Base-by-base conservation (phyloP, 2,329 filamentous ascomycete genomes). In the Orbilia quercus region DNA sequence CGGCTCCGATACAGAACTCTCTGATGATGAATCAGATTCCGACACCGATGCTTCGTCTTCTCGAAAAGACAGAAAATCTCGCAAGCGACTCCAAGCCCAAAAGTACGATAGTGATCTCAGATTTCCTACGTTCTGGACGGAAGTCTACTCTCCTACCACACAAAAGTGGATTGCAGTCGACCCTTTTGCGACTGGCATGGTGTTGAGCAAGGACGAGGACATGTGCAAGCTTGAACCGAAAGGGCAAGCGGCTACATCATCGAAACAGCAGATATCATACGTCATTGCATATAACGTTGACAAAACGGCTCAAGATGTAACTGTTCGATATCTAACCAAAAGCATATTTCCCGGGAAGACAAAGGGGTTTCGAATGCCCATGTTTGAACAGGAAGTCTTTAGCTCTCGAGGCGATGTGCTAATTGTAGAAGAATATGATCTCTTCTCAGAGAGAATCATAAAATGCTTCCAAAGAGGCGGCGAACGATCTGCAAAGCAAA, bases 141-240 rank as follows among this genome's bases (percentile, higher is more conserved):
- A 99, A 81, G 89, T 91, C 1, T 91, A 96, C 75, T 93, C 97
- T 75, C 84, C 88, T 55, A 90, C 90, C 0, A 87, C 92, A 75
- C 91, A 97, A 79, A 96, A 92, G 82, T 99, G 95, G 95, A 87
- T 96, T 63, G 86, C 92, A 0, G 87, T 95, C 34, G 95, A 99
- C 79, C 88, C 93, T 0, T 81, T 97, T 0, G 92, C 95, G 1
- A 73, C 69, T 7, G 69, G 69, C 1, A 54, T 66, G 40, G 57
- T 73, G 6, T 38, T 73, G 2, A 73, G 69, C 42, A 66, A 45
- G n/a, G 60, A 71, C 4, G 89, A 64, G 90, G 95, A 31, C 84
- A 91, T 5, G 81, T 92, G 9, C 86, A 90, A 65, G 0, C 89
- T 98, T 58, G 92, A 97, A 77, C 91, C 93, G 12, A 88, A 92